Base-by-base conservation (phyloP, 225 moss, liverwort and hornwort genomes). In the Physcomitrellopsis africana region DNA sequence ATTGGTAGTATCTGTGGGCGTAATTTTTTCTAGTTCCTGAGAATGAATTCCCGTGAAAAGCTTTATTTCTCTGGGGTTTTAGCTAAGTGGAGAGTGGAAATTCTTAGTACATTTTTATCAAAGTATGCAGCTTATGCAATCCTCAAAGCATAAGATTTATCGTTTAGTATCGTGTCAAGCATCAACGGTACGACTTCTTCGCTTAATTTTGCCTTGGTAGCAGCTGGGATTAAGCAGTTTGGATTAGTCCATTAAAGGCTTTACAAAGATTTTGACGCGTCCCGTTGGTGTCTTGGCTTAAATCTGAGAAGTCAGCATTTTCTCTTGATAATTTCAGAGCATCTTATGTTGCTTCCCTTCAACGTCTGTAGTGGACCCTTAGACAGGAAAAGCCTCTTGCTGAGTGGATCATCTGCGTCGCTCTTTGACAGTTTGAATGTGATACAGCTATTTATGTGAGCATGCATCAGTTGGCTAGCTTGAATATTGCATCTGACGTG, bases 11-110 rank as follows among this genome's bases (percentile, higher is more conserved):
- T 67, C 7, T 11, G 32, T 24, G n/a, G 23, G 5, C 65, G 18
- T 61, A 56, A 56, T 49, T 24, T 68, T 41, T 57, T 65, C 51
- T 45, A 15, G 51, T 65, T 74, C 7, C 51, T 56, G 65, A 44
- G 70, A 65, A 64, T 1, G 51, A 16, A 67, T 72, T 41, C 56
- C 2, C 47, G 8, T 52, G 59, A 27, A 67, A 42, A 68, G 41
- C 29, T 20, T 46, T 29, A 47, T 64, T 2, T 70, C 9, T 18
- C 17, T 54, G 14, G 18, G 20, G 7, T 60, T 23, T 13, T 60
- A 23, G 42, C 54, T 63, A 48, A 42, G 48, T 4, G 29, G 23
- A n/a, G 14, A 73, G 22, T 61, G 51, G 20, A 32, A 72, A 24
- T 76, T 62, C 55, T 22, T 51, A 71, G 17, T 44, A 8, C 5